Percentiles rank a stretch among this genome's conserved stretches.
Evolutionary conservation across 2,329 filamentous ascomycete genomes (phyloP).

Genomic region (Grosmannia clavigera): DNA sequence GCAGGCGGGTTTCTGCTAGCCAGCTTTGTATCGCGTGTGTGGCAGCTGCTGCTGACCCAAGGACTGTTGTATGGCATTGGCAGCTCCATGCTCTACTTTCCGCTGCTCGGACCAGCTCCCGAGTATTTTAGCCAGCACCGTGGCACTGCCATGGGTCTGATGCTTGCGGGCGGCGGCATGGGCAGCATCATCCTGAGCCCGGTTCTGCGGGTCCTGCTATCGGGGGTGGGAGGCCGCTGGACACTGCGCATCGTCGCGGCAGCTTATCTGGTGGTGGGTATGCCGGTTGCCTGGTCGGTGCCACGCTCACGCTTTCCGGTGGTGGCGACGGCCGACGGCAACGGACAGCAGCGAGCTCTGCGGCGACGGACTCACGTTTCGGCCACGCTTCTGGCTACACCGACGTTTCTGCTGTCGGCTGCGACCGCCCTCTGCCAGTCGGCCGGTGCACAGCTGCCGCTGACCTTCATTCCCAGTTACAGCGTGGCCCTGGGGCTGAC

Average conservation of each 20-base stretch:
- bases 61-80: conserved; percentile 29
- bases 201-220: conserved; percentile 26
- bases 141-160: conserved; percentile 32
- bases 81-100: conserved; percentile 30
- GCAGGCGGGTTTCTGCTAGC: conserved; percentile 30
- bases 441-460: conserved; percentile 30
- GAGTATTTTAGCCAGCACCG: conserved; percentile 36
- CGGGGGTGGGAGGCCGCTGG: conserved; percentile 28
- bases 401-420: conserved; percentile 87
- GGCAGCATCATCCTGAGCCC: conserved; percentile 30
- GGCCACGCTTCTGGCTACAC: conserved; percentile 63
- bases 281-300: conserved; percentile 27
- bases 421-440: conserved; percentile 58
- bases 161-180: conserved; percentile 27
- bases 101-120: conserved; percentile 30
- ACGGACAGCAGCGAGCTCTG: conserved; percentile 6
- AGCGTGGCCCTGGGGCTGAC: conserved; percentile 29
- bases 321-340: conserved; percentile 3
- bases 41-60: conserved; percentile 31
- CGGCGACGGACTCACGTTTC: conserved; percentile 25
- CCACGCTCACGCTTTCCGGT: conserved; percentile 23
- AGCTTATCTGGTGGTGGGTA: conserved; percentile 23
- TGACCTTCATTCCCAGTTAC: conserved; percentile 36
- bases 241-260: conserved; percentile 27
- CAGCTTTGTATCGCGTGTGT: conserved; percentile 21